These are phyloP conservation scores for Neurospora africana DNA, from an alignment of 495 filamentous ascomycete genomes.

Conservation along the genomic window DNA sequence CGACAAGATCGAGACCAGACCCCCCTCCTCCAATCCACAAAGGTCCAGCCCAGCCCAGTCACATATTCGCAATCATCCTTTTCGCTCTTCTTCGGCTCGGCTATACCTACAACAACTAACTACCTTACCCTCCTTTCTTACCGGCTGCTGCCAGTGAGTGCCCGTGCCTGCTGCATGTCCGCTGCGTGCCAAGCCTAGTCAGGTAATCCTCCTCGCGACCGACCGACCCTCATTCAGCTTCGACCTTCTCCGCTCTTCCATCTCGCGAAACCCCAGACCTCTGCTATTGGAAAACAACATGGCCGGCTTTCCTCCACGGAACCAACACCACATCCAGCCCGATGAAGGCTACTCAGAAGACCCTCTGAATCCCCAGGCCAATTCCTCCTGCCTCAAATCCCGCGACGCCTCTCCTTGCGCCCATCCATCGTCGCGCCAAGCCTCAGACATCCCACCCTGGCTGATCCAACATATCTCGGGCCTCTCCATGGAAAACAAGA, in stretches of 20 bases:
- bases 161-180: neutral
- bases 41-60: neutral
- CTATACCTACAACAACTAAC: too few relatives aligned
- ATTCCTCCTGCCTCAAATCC: slow-evolving; percentile 13
- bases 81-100: neutral
- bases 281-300: neutral
- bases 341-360: slow-evolving; percentile 52
- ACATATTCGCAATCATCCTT: neutral
- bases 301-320: slow-evolving; percentile 13
- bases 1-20: neutral
- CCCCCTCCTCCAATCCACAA: neutral
- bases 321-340: slow-evolving; percentile 29
- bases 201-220: neutral
- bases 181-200: neutral
- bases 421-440: slow-evolving; percentile 16
- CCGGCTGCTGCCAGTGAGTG: neutral
- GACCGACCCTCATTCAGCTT: neutral
- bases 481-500: slow-evolving; percentile 35
- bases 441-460: slow-evolving; percentile 29
- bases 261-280: neutral
- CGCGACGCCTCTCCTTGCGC: slow-evolving; percentile 14
- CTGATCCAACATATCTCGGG: slow-evolving; percentile 34
- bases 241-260: neutral
- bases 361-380: slow-evolving; percentile 33
- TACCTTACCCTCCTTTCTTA: neutral